Base-by-base conservation (phyloP, 2,329 filamentous ascomycete species). In the Calonectria montana region DNA sequence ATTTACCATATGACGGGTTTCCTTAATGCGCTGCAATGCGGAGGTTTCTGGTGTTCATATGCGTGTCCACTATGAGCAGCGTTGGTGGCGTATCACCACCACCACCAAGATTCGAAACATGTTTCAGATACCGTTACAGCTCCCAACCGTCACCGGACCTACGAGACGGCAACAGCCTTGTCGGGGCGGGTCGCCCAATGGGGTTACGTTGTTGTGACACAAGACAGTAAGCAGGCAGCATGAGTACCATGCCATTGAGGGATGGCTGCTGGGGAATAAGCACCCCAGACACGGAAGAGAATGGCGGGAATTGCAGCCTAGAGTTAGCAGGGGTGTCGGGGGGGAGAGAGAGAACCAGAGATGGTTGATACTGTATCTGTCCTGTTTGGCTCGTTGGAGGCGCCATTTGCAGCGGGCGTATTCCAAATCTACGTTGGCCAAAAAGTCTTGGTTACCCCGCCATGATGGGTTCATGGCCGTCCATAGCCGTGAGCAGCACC, bases 51-150 rank as follows among this genome's bases (percentile, higher is more conserved):
- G 31, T 12, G 31, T 35, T 35, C 31, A 12, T 35, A 10, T 35
- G 31, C 31, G 13, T 35, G 31, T 10, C 31, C 31, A 35, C 31
- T 35, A 8, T 35, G 31, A 45, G 57, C 43, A 57, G n/a, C 27
- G 59, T 53, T 47, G 59, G 29, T 35, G 67, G 53, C 35, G 53
- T 59, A 53, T 69, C 31, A 35, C 31, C 31, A 35, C n/a, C 61
- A 59, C 62, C 57, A 62, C 43, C 65, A 59, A 57, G 45, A 63
- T 71, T 64, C 67, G 69, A 71, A 55, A 71, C 69, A 39, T 61
- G 69, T 71, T 71, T 71, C 69, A 71, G 69, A 62, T 48, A 43
- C 25, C 13, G 67, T 57, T 57, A 39, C 62, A 65, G 67, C 31
- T 27, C 29, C 55, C 53, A 50, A 21, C 53, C 29, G 31, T 61